Conservation (phyloP, 441 rosid genomes). For the Capsella rubella region DNA sequence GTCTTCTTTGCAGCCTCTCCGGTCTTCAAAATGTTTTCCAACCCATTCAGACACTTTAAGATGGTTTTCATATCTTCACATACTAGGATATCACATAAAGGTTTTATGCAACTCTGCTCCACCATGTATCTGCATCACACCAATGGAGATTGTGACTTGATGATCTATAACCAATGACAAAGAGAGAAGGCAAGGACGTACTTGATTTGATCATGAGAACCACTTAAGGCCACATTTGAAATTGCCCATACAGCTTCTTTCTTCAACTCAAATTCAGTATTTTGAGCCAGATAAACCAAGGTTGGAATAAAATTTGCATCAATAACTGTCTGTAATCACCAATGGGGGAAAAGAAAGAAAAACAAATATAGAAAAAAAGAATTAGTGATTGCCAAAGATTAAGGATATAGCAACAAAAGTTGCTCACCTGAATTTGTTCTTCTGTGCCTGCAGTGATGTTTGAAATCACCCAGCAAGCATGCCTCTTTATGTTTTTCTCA, state of each 20-base stretch:
- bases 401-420: background rate
- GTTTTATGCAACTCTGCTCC: conserved; percentile 2
- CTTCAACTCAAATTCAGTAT: background rate
- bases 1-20: background rate
- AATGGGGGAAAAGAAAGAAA: background rate
- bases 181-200: background rate
- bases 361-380: background rate
- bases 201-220: background rate
- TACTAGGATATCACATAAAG: background rate
- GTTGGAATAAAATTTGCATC: background rate
- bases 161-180: background rate
- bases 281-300: background rate
- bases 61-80: background rate
- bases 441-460: background rate
- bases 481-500: background rate
- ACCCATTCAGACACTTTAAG: background rate
- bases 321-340: conserved; percentile 1
- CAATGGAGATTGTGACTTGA: background rate
- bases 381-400: background rate
- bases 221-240: background rate
- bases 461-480: background rate
- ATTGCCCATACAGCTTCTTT: background rate
- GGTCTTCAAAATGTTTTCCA: background rate
- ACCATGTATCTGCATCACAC: conserved; percentile 3
- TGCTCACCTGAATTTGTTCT: conserved; percentile 10